Base-by-base conservation (phyloP, 305 asterid genomes). In the Fraxinus paxiana region DNA sequence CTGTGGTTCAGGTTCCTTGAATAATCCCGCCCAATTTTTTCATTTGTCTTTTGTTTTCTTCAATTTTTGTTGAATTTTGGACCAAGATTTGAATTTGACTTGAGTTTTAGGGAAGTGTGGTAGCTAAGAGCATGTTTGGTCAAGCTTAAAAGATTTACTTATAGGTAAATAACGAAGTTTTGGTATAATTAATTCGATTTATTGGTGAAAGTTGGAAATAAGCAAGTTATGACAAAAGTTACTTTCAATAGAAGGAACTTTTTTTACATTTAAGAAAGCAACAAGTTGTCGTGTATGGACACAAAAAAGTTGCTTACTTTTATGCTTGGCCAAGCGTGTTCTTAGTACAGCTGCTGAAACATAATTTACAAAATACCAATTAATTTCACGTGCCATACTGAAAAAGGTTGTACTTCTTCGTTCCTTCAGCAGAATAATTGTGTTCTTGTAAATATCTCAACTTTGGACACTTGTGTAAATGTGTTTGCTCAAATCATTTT, bases 1-100 rank as follows among this genome's bases (percentile, higher is more conserved):
- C 98, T 0, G 93, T 96, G 80, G 90, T 96, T 80, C 98, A 96
- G 98, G 99, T 96, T 26, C 73, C 6, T 28, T 65, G 17, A 26
- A 65, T 26, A n/a, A 24, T 65, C 8, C 74, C 73, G n/a, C 73
- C 3, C 35, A 65, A 22, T 61, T 61, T 61, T 61, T 61, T 7
- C 31, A 20, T 61, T 22, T 20, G 6, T 20, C 33, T 61, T 24
- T 59, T 61, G 31, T 61, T 8, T 61, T 61, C 70, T 61, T 61
- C 31, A 1, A 22, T 22, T 9, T 61, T 38, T 5, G 67, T 59
- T 75, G 28, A 46, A 43, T 7, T 80, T 74, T 24, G 17, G 8
- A 24, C 48, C 3, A 33, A 13, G 35, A 59, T 18, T 26, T 65
- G 28, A 5, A 10, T 65, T 65, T 26, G 12, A 56, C 67, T 51